Percentiles rank a stretch among this genome's conserved stretches.
These are phyloP conservation scores for Fimicolochytrium jonesii DNA, from an alignment of 192 early-diverging fungal genomes.

Conservation along the genomic window DNA sequence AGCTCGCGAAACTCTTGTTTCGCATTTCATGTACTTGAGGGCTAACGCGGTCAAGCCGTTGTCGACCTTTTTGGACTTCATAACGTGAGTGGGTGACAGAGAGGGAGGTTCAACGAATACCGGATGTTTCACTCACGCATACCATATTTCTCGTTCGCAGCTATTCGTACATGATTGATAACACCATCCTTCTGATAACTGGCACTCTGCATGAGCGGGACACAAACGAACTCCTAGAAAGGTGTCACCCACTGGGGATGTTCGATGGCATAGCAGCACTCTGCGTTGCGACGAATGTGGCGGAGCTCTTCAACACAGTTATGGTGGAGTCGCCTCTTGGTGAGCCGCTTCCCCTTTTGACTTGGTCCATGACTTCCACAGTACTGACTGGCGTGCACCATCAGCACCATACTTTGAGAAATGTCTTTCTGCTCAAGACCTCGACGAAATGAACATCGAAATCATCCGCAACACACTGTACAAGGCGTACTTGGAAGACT, in stretches of 20 bases:
- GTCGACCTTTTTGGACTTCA: conserved; percentile 90
- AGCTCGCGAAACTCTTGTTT: conserved; percentile 82
- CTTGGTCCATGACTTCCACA: too few relatives aligned
- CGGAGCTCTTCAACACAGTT: conserved; percentile 93
- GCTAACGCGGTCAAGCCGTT: conserved; percentile 78
- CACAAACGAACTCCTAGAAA: conserved; percentile 92
- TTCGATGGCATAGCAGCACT: conserved; percentile 98
- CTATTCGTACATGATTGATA: conserved; percentile 99
- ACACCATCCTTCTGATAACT: conserved; percentile 95
- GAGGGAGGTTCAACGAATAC: too few relatives aligned
- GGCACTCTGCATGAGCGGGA: conserved; percentile 98
- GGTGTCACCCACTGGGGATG: conserved; percentile 95
- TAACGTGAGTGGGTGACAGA: conserved; percentile 75
- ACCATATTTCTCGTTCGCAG: conserved; percentile 35
- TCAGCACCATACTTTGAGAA: conserved; percentile 95
- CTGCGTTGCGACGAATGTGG: conserved; percentile 93
- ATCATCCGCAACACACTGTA: conserved; percentile 99
- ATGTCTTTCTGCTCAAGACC: conserved; percentile 91
- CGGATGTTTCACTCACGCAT: too few relatives aligned
- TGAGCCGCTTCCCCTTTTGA: too few relatives aligned
- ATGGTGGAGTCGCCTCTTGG: conserved; percentile 93
- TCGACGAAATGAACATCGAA: conserved; percentile 99
- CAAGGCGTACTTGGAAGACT: conserved; percentile 98
- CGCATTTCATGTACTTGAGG: conserved; percentile 90
- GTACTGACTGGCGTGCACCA: background rate